phyloP scores from a whole-genome alignment of 352 stramenopile genomes.

The Pythium graminicola region DNA sequence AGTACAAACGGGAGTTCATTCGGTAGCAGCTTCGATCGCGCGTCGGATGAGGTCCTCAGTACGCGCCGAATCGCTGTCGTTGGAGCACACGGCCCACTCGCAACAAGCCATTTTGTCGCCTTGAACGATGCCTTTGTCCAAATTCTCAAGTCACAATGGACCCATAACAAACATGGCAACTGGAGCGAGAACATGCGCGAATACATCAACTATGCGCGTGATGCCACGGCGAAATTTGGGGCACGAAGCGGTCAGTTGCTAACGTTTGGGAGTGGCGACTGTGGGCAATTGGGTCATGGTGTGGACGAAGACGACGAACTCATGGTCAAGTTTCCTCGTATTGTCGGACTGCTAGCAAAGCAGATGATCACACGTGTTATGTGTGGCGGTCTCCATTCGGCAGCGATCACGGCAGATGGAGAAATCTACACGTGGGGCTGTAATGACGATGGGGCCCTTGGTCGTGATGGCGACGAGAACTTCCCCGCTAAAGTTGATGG shows the following conservation, averaged over 20 bases:
- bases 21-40: constrained; percentile 26
- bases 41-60: constrained; percentile 42
- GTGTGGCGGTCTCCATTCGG: constrained; percentile 90
- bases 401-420: constrained; percentile 79
- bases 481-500: constrained; percentile 48
- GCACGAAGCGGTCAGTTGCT: constrained; percentile 39
- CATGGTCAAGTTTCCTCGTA: constrained; percentile 64
- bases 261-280: constrained; percentile 90
- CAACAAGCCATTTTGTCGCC: constrained; percentile 42
- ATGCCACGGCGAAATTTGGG: constrained; percentile 56
- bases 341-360: constrained; percentile 37
- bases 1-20: constrained; percentile 6
- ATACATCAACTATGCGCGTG: constrained; percentile 64
- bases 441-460: constrained; percentile 89
- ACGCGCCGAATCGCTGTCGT: constrained; percentile 36
- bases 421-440: constrained; percentile 94
- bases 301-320: constrained; percentile 75
- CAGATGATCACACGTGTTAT: constrained; percentile 59
- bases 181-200: constrained; percentile 78
- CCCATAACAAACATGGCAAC: constrained; percentile 50
- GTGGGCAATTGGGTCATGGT: constrained; percentile 88
- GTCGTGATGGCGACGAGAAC: constrained; percentile 76
- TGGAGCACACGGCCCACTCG: constrained; percentile 2
- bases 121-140: constrained; percentile 65
- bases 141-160: constrained; percentile 55